Percentiles rank a stretch among this genome's conserved stretches.
phyloP scores from a whole-genome alignment of 1,284 basidiomycete genomes.

The Fomes fomentarius region DNA sequence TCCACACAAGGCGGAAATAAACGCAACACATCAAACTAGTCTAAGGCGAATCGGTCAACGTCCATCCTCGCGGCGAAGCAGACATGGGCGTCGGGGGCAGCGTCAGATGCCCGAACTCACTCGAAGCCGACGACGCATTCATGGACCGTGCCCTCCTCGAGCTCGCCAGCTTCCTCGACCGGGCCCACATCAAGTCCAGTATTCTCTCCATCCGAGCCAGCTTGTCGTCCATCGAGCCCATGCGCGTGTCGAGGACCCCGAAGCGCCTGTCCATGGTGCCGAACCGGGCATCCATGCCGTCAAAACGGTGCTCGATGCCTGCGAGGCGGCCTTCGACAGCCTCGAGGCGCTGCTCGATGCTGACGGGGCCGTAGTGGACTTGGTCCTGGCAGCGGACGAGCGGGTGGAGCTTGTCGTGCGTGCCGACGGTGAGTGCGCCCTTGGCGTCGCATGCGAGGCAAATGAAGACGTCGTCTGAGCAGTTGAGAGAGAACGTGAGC shows the following conservation, averaged over 20 bases:
- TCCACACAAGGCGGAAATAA: too few species aligned
- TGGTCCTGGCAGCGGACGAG: conserved; percentile 25
- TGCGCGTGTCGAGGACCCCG: conserved; percentile 5
- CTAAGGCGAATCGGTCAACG: background rate
- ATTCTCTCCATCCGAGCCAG: conserved; percentile 17
- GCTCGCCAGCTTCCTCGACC: conserved; percentile 10
- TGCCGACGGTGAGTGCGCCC: conserved; percentile 1
- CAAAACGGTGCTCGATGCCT: conserved; percentile 3
- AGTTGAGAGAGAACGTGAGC: background rate
- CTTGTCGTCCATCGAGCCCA: conserved; percentile 7
- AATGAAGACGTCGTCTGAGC: conserved; percentile 18
- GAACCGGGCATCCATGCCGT: conserved; percentile 17
- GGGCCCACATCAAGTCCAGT: conserved; percentile 4
- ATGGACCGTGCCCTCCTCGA: background rate
- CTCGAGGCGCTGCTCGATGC: background rate
- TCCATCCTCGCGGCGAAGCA: background rate
- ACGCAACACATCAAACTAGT: too few species aligned
- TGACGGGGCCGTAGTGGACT: background rate
- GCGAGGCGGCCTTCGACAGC: background rate
- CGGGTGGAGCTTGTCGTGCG: conserved; percentile 18
- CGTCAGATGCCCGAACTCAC: background rate
- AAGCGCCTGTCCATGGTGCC: conserved; percentile 25
- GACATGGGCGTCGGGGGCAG: background rate
- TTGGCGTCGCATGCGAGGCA: conserved; percentile 19
- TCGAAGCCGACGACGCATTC: background rate